phyloP scores from a whole-genome alignment of 2,329 filamentous ascomycete genomes.

The Colletotrichum truncatum region DNA sequence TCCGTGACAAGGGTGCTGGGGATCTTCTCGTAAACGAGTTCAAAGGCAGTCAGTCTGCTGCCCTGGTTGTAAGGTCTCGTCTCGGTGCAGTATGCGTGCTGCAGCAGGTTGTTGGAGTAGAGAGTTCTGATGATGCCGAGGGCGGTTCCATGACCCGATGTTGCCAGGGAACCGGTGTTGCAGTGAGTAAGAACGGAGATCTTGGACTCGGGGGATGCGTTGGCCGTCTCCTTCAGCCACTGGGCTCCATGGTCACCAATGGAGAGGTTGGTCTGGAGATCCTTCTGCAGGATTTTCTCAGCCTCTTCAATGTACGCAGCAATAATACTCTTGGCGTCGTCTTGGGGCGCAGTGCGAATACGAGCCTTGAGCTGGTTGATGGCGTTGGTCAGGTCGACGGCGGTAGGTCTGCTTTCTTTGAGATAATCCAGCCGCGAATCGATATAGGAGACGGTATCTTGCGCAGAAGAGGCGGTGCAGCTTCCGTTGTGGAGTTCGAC shows the following conservation, averaged over 20 bases:
- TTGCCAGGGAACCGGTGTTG: constrained; percentile 96
- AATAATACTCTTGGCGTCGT: constrained; percentile 62
- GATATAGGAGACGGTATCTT: constrained; percentile 76
- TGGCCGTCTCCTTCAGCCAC: constrained; percentile 77
- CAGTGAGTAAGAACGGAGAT: constrained; percentile 95
- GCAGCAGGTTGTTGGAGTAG: constrained; percentile 70
- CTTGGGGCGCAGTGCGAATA: constrained; percentile 57
- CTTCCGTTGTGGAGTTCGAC: constrained; percentile 77
- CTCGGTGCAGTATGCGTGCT: constrained; percentile 94
- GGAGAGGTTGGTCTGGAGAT: constrained; percentile 85
- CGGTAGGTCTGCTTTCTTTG: constrained; percentile 88
- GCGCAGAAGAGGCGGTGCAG: constrained; percentile 53
- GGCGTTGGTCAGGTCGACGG: constrained; percentile 93
- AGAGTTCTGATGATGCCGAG: constrained; percentile 92
- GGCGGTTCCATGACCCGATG: constrained; percentile 96
- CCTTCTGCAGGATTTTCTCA: constrained; percentile 86
- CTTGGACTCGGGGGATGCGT: constrained; percentile 56
- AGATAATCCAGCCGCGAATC: constrained; percentile 84
- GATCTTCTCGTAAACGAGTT: constrained; percentile 93
- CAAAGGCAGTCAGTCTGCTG: constrained; percentile 92
- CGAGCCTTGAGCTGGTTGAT: constrained; percentile 79
- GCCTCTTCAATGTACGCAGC: constrained; percentile 80
- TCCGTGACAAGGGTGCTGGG: constrained; percentile 93
- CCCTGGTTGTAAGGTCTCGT: constrained; percentile 98
- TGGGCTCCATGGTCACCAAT: constrained; percentile 86